Percentiles rank a stretch among this genome's conserved stretches.
These are phyloP conservation scores for Aspergillus bertholletiae DNA, from an alignment of 495 filamentous ascomycete species.

Conservation along the genomic window DNA sequence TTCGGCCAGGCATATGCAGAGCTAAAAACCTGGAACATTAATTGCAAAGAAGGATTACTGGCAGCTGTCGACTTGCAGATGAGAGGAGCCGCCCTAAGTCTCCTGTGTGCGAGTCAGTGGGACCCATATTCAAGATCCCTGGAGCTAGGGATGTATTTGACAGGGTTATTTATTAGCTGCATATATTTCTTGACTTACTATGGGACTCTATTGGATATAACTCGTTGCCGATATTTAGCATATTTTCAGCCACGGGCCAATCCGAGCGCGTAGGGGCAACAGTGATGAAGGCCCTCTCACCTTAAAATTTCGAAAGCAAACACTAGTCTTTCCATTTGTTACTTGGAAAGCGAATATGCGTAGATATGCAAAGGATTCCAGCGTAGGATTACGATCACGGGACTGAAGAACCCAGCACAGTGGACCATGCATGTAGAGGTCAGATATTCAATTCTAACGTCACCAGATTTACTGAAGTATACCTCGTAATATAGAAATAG, in stretches of 20 bases:
- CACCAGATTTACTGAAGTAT: constrained; percentile 6
- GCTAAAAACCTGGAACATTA: constrained; percentile 2
- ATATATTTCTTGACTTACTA: constrained; percentile 26
- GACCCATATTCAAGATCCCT: constrained; percentile 7
- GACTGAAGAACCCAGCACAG: constrained; percentile 36
- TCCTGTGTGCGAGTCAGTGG: constrained; percentile 19
- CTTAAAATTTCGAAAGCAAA: constrained; percentile 25
- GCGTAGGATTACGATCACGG: constrained; percentile 40
- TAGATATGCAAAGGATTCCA: constrained; percentile 37
- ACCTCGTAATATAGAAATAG: neutral
- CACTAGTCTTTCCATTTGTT: constrained; percentile 36
- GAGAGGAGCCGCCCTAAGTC: constrained; percentile 26
- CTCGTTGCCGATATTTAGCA: constrained; percentile 25
- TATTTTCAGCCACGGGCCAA: constrained; percentile 28
- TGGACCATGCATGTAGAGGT: constrained; percentile 42
- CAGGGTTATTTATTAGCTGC: constrained; percentile 29
- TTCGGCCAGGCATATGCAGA: constrained; percentile 5
- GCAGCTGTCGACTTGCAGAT: constrained; percentile 28
- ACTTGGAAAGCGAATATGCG: constrained; percentile 26
- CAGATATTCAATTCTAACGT: constrained; percentile 46
- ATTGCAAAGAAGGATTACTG: constrained; percentile 9
- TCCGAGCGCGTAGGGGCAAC: constrained; percentile 20
- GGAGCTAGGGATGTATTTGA: constrained; percentile 11
- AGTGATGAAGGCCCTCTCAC: constrained; percentile 23
- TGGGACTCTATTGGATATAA: constrained; percentile 29